Evolutionary conservation across 176 grass and related monocot species (phyloP).

Genomic region (Zea luxurians): DNA sequence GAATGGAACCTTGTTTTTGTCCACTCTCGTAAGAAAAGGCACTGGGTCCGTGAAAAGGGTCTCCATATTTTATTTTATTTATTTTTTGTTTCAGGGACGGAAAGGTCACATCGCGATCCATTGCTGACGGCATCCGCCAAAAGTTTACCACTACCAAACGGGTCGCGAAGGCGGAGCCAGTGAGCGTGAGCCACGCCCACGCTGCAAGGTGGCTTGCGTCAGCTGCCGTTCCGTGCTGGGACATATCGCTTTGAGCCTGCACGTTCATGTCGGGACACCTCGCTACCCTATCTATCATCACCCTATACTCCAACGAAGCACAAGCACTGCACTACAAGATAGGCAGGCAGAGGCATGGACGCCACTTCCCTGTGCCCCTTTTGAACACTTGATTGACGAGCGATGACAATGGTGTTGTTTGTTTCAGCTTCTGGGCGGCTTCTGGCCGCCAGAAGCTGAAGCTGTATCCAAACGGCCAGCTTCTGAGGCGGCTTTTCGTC

Average conservation of each 20-base stretch:
- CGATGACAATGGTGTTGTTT: too few relatives aligned
- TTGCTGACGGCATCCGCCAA: slow-evolving; percentile 23
- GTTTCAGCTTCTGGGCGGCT: too few relatives aligned
- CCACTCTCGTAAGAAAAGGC: not conserved
- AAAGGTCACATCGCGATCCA: not conserved
- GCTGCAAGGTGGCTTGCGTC: not conserved
- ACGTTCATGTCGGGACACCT: slow-evolving; percentile 2
- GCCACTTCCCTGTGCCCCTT: not conserved
- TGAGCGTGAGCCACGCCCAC: not conserved
- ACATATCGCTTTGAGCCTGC: not conserved
- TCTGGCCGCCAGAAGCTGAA: too few relatives aligned
- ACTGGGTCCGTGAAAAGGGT: slow-evolving; percentile 16
- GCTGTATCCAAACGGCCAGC: too few relatives aligned
- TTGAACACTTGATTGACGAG: not conserved
- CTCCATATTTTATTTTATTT: not conserved
- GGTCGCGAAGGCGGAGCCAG: slow-evolving; percentile 14
- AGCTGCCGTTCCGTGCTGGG: not conserved
- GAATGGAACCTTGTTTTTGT: too few relatives aligned
- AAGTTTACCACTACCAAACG: slow-evolving; percentile 9
- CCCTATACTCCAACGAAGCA: too few relatives aligned
- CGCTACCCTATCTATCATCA: too few relatives aligned
- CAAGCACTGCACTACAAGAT: not conserved
- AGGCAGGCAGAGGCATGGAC: not conserved
- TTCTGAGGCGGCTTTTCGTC: too few relatives aligned
- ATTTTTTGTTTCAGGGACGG: not conserved